Base-by-base conservation (phyloP, 257 asterid species). In the Jaltomata sinuosa region DNA sequence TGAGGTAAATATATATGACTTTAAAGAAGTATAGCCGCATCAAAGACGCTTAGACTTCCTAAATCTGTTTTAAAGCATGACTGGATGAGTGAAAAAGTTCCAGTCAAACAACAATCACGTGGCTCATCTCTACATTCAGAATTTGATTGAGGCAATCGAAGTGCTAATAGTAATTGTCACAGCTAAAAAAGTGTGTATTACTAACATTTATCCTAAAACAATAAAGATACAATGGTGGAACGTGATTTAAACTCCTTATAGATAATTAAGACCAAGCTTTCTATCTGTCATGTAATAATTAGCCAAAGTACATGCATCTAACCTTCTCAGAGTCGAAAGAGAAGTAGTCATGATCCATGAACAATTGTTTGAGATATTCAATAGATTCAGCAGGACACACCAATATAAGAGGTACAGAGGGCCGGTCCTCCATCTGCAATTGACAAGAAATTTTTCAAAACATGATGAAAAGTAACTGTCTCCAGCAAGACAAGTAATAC, bases 251-350 rank as follows among this genome's bases (percentile, higher is more conserved):
- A 54, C n/a, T 76, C 81, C 81, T 45, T 27, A 16, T 15, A 77
- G 62, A 49, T 77, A 2, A 49, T 76, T 49, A 10, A 49, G 81
- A 27, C 36, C 81, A 27, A 49, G 42, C 42, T 76, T n/a, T n/a
- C 34, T 25, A 19, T 10, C 21, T 76, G 78, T 32, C 81, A 40
- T 1, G 62, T n/a, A 79, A 83, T 27, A 7, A 79, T 14, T 34
- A 15, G 40, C 52, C 47, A 22, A 79, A 80, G 55, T 55, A n/a
- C 31, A 74, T 80, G 53, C 53, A 47, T 54, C 90, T 78, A 78
- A 96, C 98, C 99, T 96, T 96, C 86, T 93, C 91, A n/a, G 94
- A 87, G 88, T 94, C 92, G 85, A 96, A 93, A 84, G 86, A 89
- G 82, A 92, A 94, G 90, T 92, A 85, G 87, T 92, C 97, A 84